Evolutionary conservation across 495 filamentous ascomycete genomes (phyloP), one percentile per base, ranked within the genome.

Genomic region (Penicillium soppii): DNA sequence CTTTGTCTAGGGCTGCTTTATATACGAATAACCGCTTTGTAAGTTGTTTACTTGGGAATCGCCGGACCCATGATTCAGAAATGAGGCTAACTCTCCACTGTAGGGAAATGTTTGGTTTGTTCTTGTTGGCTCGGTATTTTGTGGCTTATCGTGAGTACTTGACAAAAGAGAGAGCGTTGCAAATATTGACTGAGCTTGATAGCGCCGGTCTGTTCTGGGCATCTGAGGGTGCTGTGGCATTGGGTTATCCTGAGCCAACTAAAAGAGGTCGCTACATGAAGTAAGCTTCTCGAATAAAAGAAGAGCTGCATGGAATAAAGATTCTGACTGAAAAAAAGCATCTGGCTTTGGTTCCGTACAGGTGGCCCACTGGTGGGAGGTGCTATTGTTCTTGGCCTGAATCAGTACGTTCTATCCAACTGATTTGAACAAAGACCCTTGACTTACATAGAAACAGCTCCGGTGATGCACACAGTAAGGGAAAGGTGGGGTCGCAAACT

Each of bases 1-100:
- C 29, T 26, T 3, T 13, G 7, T 41, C 10, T 13, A 69, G 66
- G 0, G 84, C 84, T 7, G 82, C 79, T 4, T 58, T 88, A 2
- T 87, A 88, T 58, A 79, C 76, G 19, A 88, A 88, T 48, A 86
- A 85, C 61, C 76, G 82, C 25, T 87, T 73, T 63, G 66, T 69
- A 37, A 51, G 50, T 45, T 30, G 26, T 25, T 16, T 5, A 9
- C 10, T 5, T 39, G 13, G n/a, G 29, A 5, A 25, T 10, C 5
- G n/a, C n/a, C n/a, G n/a, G n/a, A n/a, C 19, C 9, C 5, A 20
- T 6, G 4, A 20, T 0, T 0, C 9, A 15, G 22, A 21, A 20
- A 10, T 7, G 3, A 43, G 20, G 38, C 53, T 61, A 30, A 63
- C 27, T 7, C 1, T 13, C 16, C 2, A 4, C 17, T 13, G 1